Percentiles rank a stretch among this genome's conserved stretches.
phyloP scores from a whole-genome alignment of 371 early-diverging fungal species.

The Fennellomyces sp. region DNA sequence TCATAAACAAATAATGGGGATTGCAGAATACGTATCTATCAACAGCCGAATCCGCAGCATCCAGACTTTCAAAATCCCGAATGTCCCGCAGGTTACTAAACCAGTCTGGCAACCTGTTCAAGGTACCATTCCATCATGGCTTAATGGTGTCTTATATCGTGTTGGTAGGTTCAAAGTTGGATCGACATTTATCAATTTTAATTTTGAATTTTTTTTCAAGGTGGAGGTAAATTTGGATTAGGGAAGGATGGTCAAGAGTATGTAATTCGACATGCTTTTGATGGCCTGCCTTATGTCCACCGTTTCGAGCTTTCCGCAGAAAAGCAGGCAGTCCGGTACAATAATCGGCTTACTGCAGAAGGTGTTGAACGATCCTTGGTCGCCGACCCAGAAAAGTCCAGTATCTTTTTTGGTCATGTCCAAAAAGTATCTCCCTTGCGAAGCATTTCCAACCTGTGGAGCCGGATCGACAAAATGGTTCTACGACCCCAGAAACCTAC shows the following conservation, averaged over 20 bases:
- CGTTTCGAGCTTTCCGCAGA: constrained; percentile 29
- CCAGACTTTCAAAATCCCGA: constrained; percentile 9
- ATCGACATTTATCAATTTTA: too few relatives aligned
- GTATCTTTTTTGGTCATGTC: constrained; percentile 30
- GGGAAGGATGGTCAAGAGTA: constrained; percentile 25
- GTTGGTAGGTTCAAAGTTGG: constrained; percentile 30
- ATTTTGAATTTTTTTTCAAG: too few relatives aligned
- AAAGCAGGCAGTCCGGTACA: constrained; percentile 21
- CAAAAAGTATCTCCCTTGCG: not conserved
- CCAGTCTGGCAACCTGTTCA: constrained; percentile 35
- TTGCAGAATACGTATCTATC: too few relatives aligned
- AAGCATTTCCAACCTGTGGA: not conserved
- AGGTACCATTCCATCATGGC: constrained; percentile 43
- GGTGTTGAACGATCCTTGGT: not conserved
- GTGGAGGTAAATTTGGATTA: constrained; percentile 39
- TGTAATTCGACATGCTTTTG: constrained; percentile 44
- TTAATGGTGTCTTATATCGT: constrained; percentile 46
- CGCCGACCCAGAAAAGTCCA: not conserved
- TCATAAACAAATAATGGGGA: too few relatives aligned
- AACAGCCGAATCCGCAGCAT: too few relatives aligned
- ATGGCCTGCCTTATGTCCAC: constrained; percentile 42
- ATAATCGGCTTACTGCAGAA: constrained; percentile 27
- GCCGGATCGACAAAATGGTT: not conserved
- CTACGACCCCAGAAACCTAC: not conserved
- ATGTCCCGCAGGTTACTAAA: constrained; percentile 41